Conservation (phyloP, 73 alveolate genomes). For the Paramecium bursaria region DNA sequence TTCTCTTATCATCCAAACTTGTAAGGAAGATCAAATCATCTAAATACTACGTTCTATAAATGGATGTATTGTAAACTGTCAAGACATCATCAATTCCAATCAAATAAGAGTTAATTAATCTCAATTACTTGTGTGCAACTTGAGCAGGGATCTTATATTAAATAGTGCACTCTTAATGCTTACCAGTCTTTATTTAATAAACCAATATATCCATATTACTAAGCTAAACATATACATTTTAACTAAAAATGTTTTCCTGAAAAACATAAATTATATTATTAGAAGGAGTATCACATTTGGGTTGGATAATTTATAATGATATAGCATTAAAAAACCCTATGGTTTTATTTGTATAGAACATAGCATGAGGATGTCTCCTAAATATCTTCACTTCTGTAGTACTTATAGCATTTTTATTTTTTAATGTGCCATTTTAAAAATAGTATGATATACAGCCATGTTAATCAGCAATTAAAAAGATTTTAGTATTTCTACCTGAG, state of each 20-base stretch:
- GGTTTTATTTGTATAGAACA: neutral
- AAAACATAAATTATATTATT: neutral
- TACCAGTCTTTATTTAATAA: neutral
- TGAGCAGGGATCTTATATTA: slow-evolving; percentile 16
- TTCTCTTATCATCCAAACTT: slow-evolving; percentile 26
- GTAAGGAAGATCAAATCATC: slow-evolving; percentile 31
- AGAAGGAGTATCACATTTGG: slow-evolving; percentile 17
- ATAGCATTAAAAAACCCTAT: slow-evolving; percentile 30
- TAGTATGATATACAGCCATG: slow-evolving; percentile 38
- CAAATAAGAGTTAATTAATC: slow-evolving; percentile 21
- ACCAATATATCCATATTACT: neutral
- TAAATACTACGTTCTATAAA: neutral
- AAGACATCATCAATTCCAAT: slow-evolving; percentile 15
- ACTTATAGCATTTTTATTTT: slow-evolving; percentile 12
- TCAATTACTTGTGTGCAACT: neutral
- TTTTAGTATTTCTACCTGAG: slow-evolving; percentile 44
- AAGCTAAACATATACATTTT: neutral
- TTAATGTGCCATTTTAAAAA: slow-evolving; percentile 31
- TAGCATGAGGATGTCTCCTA: slow-evolving; percentile 30
- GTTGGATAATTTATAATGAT: neutral
- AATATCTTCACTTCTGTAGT: neutral
- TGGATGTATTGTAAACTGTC: slow-evolving; percentile 11
- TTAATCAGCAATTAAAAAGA: slow-evolving; percentile 45
- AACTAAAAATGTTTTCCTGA: neutral
- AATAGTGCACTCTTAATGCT: slow-evolving; percentile 18